These are phyloP conservation scores for Lodderomyces oxycetoniae DNA, from an alignment of 1,139 yeast genomes.

Conservation along the genomic window DNA sequence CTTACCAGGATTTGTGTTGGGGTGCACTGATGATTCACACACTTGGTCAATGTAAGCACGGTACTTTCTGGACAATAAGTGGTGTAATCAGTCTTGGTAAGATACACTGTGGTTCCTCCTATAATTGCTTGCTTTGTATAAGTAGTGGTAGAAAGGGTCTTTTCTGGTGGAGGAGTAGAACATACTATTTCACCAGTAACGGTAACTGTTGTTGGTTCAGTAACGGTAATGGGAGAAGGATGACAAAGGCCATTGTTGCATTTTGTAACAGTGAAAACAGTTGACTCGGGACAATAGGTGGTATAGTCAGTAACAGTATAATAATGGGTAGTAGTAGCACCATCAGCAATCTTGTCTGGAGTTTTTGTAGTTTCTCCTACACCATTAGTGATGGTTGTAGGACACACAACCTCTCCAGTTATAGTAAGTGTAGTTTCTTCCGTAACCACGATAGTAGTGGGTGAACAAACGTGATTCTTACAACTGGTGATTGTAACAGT, in stretches of 20 bases:
- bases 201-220: conserved; percentile 1
- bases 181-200: conserved; percentile 4
- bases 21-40: conserved; percentile 4
- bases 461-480: conserved; percentile 4
- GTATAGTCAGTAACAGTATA: conserved; percentile 10
- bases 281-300: conserved; percentile 12
- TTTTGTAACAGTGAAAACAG: conserved; percentile 9
- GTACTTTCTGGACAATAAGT: conserved; percentile 12
- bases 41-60: conserved; percentile 6
- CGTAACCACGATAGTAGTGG: conserved; percentile 5
- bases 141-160: conserved; percentile 3
- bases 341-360: neutral
- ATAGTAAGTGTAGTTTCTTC: neutral
- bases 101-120: conserved; percentile 1
- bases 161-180: conserved; percentile 1
- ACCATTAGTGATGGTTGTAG: conserved; percentile 8
- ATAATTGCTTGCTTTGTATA: conserved; percentile 4
- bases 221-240: conserved; percentile 7
- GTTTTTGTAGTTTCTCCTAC: neutral
- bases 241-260: conserved; percentile 6
- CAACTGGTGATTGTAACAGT: conserved; percentile 7
- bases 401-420: conserved; percentile 1
- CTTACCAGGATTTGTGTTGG: conserved; percentile 5
- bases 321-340: neutral
- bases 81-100: conserved; percentile 10